Evolutionary conservation across 495 filamentous ascomycete species (phyloP).

Genomic region (Xylaria longipes): DNA sequence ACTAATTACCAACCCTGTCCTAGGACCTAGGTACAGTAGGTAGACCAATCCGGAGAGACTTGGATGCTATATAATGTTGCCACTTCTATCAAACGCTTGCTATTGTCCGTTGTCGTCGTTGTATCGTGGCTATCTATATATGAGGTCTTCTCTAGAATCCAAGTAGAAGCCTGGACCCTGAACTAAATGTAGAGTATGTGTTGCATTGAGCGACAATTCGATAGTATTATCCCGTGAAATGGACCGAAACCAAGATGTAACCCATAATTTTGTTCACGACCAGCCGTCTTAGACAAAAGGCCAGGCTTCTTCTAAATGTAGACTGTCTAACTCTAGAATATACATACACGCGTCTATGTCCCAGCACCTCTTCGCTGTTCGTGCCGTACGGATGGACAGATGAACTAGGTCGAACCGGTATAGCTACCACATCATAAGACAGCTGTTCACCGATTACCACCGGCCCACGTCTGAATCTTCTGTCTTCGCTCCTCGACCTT

Average conservation of each 20-base stretch:
- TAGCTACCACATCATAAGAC: not conserved
- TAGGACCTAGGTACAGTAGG: no score
- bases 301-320: slow-evolving; percentile 1
- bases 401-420: not conserved
- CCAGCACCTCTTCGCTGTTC: not conserved
- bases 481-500: slow-evolving; percentile 48
- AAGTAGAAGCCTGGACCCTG: not conserved
- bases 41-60: no score
- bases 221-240: not conserved
- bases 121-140: no score
- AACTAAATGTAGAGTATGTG: not conserved
- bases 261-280: not conserved
- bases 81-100: no score
- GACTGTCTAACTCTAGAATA: slow-evolving; percentile 21
- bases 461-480: slow-evolving; percentile 33
- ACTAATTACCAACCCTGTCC: no score
- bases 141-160: no score
- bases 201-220: no score
- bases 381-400: not conserved
- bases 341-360: slow-evolving; percentile 19
- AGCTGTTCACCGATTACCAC: slow-evolving; percentile 9
- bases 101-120: no score
- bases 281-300: not conserved
- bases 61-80: no score
- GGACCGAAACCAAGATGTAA: not conserved